phyloP scores from a whole-genome alignment of 768 basidiomycete genomes.

The Udeniomyces megalosporus region DNA sequence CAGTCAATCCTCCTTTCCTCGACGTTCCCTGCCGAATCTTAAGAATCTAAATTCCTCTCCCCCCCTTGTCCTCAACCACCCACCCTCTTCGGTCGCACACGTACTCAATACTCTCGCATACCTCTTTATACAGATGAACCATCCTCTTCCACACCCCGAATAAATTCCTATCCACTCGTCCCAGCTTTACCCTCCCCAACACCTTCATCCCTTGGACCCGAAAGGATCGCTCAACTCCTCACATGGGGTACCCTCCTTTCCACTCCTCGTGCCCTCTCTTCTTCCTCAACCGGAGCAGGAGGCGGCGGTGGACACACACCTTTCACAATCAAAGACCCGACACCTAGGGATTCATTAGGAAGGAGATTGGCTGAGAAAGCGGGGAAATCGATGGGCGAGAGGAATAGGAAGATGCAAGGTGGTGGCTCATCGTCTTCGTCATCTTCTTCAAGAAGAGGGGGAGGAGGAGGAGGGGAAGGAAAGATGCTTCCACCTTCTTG shows the following conservation, averaged over 20 bases:
- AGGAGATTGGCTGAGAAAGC: constrained; percentile 68
- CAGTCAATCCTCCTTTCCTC: constrained; percentile 25
- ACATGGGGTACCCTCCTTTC: constrained; percentile 90
- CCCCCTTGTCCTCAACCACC: not conserved
- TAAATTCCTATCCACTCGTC: constrained; percentile 54
- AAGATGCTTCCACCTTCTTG: constrained; percentile 2
- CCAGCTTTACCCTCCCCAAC: constrained; percentile 76
- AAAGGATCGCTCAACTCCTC: constrained; percentile 80
- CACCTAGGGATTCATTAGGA: constrained; percentile 65
- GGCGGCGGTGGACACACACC: constrained; percentile 21
- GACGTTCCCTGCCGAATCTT: not conserved
- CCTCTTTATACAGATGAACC: not conserved
- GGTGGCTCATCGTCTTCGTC: constrained; percentile 1
- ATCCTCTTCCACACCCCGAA: constrained; percentile 23
- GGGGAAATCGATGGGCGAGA: constrained; percentile 46
- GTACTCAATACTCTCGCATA: too few relatives aligned
- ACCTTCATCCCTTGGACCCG: constrained; percentile 59
- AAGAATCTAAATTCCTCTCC: not conserved
- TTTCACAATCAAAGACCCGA: constrained; percentile 62
- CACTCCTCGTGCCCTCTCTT: constrained; percentile 72
- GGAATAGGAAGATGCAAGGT: constrained; percentile 17
- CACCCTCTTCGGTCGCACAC: not conserved
- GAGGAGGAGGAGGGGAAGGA: not conserved
- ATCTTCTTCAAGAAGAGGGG: not conserved
- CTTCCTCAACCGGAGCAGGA: constrained; percentile 33